phyloP scores from a whole-genome alignment of 2,329 filamentous ascomycete genomes.

The Penicillium palitans region DNA sequence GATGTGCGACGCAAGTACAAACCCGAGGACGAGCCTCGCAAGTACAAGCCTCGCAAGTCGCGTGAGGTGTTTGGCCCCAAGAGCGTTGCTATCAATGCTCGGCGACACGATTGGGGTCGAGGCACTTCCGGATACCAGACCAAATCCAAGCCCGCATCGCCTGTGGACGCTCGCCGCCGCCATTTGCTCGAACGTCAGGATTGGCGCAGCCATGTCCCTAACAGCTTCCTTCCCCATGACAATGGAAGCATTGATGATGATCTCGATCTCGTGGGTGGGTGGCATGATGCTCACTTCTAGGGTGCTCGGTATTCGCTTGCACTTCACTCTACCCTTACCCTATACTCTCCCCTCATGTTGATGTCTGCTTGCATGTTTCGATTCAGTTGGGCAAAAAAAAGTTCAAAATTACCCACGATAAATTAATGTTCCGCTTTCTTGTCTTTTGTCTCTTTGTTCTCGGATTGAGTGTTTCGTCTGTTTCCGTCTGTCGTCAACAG shows the following conservation, averaged over 20 bases:
- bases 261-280: constrained; percentile 93
- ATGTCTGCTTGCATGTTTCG: constrained; percentile 19
- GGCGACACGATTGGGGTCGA: constrained; percentile 46
- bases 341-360: constrained; percentile 14
- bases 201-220: constrained; percentile 47
- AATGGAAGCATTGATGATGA: constrained; percentile 65
- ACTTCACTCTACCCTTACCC: constrained; percentile 12
- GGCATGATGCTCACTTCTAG: constrained; percentile 69
- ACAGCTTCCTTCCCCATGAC: constrained; percentile 40
- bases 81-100: constrained; percentile 45
- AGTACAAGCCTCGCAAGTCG: constrained; percentile 58
- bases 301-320: constrained; percentile 10
- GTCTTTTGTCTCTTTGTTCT: constrained; percentile 22
- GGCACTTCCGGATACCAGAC: constrained; percentile 39
- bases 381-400: constrained; percentile 28
- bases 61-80: constrained; percentile 54
- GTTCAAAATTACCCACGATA: constrained; percentile 27
- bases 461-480: constrained; percentile 16
- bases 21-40: constrained; percentile 57
- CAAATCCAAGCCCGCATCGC: constrained; percentile 38
- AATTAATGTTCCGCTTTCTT: constrained; percentile 24
- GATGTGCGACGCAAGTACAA: constrained; percentile 73
- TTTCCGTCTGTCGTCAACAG: constrained; percentile 14
- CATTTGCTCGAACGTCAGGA: constrained; percentile 46
- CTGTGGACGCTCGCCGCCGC: constrained; percentile 34